Evolutionary conservation across 768 basidiomycete genomes (phyloP).

Genomic region (Pisolithus marmoratus): DNA sequence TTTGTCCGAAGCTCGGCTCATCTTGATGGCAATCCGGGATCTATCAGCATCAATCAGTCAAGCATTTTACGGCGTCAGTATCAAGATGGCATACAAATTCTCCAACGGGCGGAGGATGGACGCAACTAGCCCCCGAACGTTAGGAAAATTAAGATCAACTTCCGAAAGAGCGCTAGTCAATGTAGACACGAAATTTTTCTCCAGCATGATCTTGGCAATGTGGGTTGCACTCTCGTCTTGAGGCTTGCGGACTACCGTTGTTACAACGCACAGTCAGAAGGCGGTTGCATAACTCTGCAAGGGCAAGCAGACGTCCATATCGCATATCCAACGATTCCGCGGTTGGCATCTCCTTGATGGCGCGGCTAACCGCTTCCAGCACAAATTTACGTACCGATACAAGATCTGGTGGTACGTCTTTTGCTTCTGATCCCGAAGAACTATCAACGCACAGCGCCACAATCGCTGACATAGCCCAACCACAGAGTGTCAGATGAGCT

Average conservation of each 20-base stretch:
- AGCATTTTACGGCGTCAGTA: not conserved
- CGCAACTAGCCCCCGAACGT: constrained; percentile 79
- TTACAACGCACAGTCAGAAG: constrained; percentile 78
- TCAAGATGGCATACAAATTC: constrained; percentile 56
- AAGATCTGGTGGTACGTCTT: constrained; percentile 74
- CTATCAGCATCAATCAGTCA: constrained; percentile 34
- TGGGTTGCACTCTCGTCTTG: constrained; percentile 78
- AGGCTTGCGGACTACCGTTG: constrained; percentile 42
- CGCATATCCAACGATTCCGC: constrained; percentile 61
- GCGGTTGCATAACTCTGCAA: constrained; percentile 84
- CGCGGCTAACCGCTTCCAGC: constrained; percentile 80
- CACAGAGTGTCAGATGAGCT: constrained; percentile 59
- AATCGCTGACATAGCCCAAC: constrained; percentile 86
- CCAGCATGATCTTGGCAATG: constrained; percentile 95
- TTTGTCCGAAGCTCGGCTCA: constrained; percentile 77
- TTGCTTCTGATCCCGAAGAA: constrained; percentile 54
- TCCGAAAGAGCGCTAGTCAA: constrained; percentile 87
- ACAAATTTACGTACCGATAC: constrained; percentile 90
- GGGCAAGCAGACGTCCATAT: constrained; percentile 84
- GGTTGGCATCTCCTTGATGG: constrained; percentile 71
- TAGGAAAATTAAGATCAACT: constrained; percentile 93
- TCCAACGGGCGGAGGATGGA: constrained; percentile 87
- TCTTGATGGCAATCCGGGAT: constrained; percentile 96
- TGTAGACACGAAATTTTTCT: constrained; percentile 91
- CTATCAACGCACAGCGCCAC: constrained; percentile 93